Base-by-base conservation (phyloP, 1,139 yeast genomes). In the Hanseniaspora gamundiae region DNA sequence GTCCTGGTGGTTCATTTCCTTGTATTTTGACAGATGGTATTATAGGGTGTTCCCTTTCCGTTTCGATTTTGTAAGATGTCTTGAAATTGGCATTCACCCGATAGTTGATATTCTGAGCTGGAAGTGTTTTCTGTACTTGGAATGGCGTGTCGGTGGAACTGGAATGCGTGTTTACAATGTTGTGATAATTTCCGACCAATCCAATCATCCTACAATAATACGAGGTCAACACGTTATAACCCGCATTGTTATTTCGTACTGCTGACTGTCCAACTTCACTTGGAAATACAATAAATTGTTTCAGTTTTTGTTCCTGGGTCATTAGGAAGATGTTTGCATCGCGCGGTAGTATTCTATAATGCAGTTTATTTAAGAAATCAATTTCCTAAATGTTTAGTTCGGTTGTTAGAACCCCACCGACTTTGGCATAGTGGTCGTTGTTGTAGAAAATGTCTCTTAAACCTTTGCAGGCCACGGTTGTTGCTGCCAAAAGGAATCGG, bases 381-480 rank as follows among this genome's bases (percentile, higher is more conserved):
- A 83, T 78, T 59, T 91, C 98, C 40, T 91, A 68, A 47, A 91
- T 72, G 60, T 91, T 91, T 51, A 91, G 68, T 60, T 91, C 98
- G 48, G 80, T 73, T 38, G 82, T 68, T 35, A 91, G 86, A 7
- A 91, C 81, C 51, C 98, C 98, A 1, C 98, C 98, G 17, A 91
- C 97, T 59, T 84, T 83, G 10, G 97, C 95, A 59, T 91, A 91
- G 61, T 88, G 96, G 33, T 81, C 75, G 60, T 88, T 91, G 5
- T 96, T 87, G 61, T 94, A 88, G 60, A 91, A 91, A 39, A 88
- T 81, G 62, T 91, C 98, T 60, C 95, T 93, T 54, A 91, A 70
- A 2, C 95, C 94, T 61, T 91, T 91, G 50, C 91, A 82, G 1
- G 94, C 94, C 4, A 88, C 78, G 58, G 93, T 84, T 0, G 95